Evolutionary conservation across 768 basidiomycete species (phyloP).

Genomic region (Termitomyces sp.): DNA sequence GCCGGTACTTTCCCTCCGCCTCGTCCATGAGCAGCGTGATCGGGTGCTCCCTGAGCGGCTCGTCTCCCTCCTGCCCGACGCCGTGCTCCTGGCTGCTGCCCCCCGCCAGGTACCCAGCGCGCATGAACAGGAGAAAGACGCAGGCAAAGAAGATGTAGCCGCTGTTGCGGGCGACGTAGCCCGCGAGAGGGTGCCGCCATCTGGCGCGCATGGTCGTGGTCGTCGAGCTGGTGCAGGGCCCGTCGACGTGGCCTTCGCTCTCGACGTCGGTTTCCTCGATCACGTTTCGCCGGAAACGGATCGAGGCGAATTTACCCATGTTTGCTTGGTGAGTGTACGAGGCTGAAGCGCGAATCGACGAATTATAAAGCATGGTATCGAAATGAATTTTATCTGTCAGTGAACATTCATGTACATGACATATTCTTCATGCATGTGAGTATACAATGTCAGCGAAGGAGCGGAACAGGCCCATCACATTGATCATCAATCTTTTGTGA

Average conservation of each 20-base stretch:
- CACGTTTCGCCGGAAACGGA: not conserved
- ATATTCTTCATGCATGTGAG: too few relatives aligned
- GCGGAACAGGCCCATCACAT: too few relatives aligned
- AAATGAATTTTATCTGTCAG: not conserved
- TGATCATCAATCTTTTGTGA: too few relatives aligned
- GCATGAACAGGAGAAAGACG: conserved; percentile 43
- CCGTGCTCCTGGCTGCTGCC: conserved; percentile 15
- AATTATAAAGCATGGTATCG: not conserved
- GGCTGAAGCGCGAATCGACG: too few relatives aligned
- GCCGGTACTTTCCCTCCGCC: conserved; percentile 69
- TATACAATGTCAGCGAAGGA: too few relatives aligned
- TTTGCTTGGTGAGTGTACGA: not conserved
- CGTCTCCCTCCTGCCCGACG: not conserved
- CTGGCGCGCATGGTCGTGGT: conserved; percentile 9
- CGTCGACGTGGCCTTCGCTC: conserved; percentile 1
- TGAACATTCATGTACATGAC: not conserved
- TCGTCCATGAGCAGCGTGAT: conserved; percentile 81
- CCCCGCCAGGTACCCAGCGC: conserved; percentile 41
- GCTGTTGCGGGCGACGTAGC: conserved; percentile 14
- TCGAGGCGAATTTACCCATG: not conserved
- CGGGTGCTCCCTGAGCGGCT: conserved; percentile 50
- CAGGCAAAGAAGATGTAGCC: conserved; percentile 36
- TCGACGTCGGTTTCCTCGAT: not conserved
- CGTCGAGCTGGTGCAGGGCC: not conserved
- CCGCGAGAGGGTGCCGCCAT: not conserved